Evolutionary conservation across 2,329 filamentous ascomycete genomes (phyloP), one percentile per base, ranked within the genome.

Genomic region (Venturia asperata): DNA sequence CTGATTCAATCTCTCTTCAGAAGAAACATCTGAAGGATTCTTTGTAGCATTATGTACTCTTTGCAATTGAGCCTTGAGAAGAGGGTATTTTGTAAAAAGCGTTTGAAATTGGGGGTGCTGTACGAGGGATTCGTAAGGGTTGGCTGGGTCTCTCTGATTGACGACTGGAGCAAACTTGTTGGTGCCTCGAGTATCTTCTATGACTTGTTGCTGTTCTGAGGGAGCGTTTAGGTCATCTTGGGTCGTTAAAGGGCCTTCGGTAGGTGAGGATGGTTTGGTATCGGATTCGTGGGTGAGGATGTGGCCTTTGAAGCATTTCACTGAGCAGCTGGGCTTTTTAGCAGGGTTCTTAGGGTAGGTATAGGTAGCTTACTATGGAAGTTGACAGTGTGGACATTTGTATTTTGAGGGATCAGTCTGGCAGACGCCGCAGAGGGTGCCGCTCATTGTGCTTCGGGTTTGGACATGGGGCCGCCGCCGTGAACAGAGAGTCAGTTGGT

Each of bases 351-450:
- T 17, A 19, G 27, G 19, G 37, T 24, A 11, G 34, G 49, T 27
- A 45, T 34, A 27, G 37, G 42, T 43, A 37, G 68, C 74, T 27
- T 71, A 80, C 79, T 81, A 81, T 71, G 75, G 77, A 41, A 79
- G 67, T 66, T 75, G 71, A 69, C 79, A 81, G 24, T 75, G 74
- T n/a, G 78, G 77, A 68, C 79, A 81, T 72, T 79, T 80, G 75
- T 81, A 81, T 70, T 81, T 81, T 61, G 77, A 78, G n/a, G 75
- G 74, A 60, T 73, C 70, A 27, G 71, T 70, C 49, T 75, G 70
- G 71, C 79, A 81, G n/a, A 81, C 73, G 55, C 75, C 76, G 66
- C 79, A 81, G 15, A 43, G 39, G 43, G 27, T 24, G 19, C 24
- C 39, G 39, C 63, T 42, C 30, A 41, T 64, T 52, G 52, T 58